These are phyloP conservation scores for Chaetomiaceae sp. DNA, from an alignment of 2,329 filamentous ascomycete genomes.

Conservation along the genomic window DNA sequence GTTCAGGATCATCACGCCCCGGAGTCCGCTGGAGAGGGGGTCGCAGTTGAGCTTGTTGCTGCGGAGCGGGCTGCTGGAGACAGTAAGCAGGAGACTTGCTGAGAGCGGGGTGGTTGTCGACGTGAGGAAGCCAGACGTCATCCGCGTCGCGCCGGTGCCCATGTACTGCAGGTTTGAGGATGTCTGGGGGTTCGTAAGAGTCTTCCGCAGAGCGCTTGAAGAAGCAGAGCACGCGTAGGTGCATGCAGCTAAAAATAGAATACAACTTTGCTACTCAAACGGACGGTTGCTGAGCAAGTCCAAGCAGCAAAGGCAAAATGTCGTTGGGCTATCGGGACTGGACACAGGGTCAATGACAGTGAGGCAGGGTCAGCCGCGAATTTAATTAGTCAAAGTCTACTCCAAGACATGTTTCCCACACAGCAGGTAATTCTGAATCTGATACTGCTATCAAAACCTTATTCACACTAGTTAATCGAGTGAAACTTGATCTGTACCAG, in stretches of 20 bases:
- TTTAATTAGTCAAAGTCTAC: no score
- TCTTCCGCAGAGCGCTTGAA: constrained; percentile 14
- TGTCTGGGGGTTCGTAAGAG: constrained; percentile 36
- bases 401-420: no score
- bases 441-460: no score
- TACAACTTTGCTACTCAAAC: no score
- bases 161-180: constrained; percentile 78
- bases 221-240: not conserved
- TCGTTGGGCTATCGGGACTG: no score
- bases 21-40: constrained; percentile 60
- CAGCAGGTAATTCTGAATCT: no score
- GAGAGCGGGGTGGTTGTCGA: constrained; percentile 69
- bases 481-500: not conserved
- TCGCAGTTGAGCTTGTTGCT: constrained; percentile 74
- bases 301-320: no score
- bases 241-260: no score
- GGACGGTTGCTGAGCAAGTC: no score
- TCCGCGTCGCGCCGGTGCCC: constrained; percentile 76
- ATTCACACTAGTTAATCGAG: not conserved
- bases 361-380: no score
- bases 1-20: constrained; percentile 64
- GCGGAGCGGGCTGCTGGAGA: constrained; percentile 62
- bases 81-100: constrained; percentile 57
- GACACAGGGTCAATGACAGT: no score
- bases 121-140: constrained; percentile 78